Evolutionary conservation across 225 moss, liverwort and hornwort species (phyloP).

Genomic region (Bryoerythrophyllum caledonicum): DNA sequence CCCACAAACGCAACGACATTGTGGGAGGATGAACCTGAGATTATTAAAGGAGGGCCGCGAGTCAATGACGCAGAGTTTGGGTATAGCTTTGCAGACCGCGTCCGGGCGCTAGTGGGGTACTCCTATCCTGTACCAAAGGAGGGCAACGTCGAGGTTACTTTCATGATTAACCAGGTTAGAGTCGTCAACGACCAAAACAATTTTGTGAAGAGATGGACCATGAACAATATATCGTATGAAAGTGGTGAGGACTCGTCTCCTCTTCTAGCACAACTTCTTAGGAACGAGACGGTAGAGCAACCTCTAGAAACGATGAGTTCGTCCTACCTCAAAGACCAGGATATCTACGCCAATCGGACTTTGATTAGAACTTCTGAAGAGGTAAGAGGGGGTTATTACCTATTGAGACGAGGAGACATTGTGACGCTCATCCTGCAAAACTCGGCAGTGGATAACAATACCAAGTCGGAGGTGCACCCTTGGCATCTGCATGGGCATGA

Average conservation of each 20-base stretch:
- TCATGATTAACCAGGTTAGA: constrained; percentile 18
- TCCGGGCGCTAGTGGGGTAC: neutral
- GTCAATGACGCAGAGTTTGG: neutral
- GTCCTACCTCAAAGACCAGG: neutral
- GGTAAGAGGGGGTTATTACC: constrained; percentile 28
- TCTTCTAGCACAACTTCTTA: constrained; percentile 8
- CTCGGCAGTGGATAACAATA: neutral
- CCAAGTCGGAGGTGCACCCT: constrained; percentile 23
- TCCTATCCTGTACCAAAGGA: neutral
- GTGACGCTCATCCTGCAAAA: constrained; percentile 51
- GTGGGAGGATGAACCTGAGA: neutral
- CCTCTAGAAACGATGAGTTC: neutral
- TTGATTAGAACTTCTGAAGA: neutral
- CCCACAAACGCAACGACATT: neutral
- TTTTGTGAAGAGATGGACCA: neutral
- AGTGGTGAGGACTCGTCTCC: neutral
- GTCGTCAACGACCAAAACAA: neutral
- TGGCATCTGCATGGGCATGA: constrained; percentile 23
- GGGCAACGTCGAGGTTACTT: neutral
- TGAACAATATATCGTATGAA: constrained; percentile 15
- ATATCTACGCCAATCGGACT: neutral
- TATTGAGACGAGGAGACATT: constrained; percentile 17
- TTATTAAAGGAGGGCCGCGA: constrained; percentile 6
- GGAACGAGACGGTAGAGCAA: neutral
- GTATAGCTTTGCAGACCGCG: neutral